Base-by-base conservation (phyloP, 164 flowering plant species). In the Macadamia tetraphylla region DNA sequence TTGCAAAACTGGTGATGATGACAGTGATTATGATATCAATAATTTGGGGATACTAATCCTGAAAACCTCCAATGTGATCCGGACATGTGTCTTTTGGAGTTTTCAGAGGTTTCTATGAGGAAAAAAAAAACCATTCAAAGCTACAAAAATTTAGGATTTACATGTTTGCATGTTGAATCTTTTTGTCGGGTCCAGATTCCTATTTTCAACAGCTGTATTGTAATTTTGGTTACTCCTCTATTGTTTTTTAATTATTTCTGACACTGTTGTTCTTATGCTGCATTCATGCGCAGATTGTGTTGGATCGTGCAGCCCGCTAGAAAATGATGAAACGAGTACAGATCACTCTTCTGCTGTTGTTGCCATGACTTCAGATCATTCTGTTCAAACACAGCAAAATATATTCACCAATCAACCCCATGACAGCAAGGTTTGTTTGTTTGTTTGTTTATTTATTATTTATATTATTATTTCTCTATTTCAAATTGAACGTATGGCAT, bases 291-390 rank as follows among this genome's bases (percentile, higher is more conserved):
- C 67, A 72, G 75, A 68, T 67, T 58, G 68, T 73, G 44, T 68
- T 73, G 68, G 75, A 73, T 40, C 64, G 67, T 18, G 75, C 67
- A 23, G 71, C 75, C 75, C 75, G 9, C 48, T 67, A 29, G 75
- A 72, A 40, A 66, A 44, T 52, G 32, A 35, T 23, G 70, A 52
- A 51, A 12, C 52, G 29, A 66, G 46, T 31, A 32, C 6, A 29
- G 51, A 58, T 40, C 67, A 65, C 15, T 53, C 70, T 32, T 62
- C 75, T 29, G 18, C 70, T 17, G 46, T 62, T 23, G 42, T 18
- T 29, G 62, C 13, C 53, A n/a, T 30, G 35, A 59, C 75, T 23
- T 60, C 44, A 31, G 70, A 67, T 61, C 67, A 62, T 23, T 62
- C 70, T n/a, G 12, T 61, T 63, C 49, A 48, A 29, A 52, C 49